phyloP scores from a whole-genome alignment of 805 yeast genomes.

The Metahyphopichia silvanorum region DNA sequence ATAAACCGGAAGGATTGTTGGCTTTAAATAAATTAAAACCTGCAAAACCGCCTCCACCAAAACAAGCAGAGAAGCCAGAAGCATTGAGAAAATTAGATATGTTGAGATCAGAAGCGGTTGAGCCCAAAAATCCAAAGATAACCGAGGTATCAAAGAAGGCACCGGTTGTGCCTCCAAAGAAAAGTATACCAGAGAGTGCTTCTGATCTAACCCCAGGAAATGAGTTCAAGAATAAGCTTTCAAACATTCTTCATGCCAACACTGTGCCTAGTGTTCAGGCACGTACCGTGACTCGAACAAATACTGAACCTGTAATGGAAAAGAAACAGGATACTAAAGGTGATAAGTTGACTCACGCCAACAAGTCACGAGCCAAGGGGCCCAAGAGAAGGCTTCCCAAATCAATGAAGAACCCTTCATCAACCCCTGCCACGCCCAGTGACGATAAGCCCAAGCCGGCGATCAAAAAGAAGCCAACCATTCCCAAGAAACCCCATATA shows the following conservation, averaged over 20 bases:
- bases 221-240: conserved; percentile 18
- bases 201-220: neutral
- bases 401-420: no score
- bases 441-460: no score
- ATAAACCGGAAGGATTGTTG: conserved; percentile 13
- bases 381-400: conserved; percentile 50
- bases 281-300: conserved; percentile 2
- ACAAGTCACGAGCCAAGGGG: conserved; percentile 47
- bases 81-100: conserved; percentile 16
- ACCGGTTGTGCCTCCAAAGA: neutral
- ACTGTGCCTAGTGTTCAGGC: conserved; percentile 17
- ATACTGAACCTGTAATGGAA: conserved; percentile 6
- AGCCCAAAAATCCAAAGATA: neutral
- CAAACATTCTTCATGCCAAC: conserved; percentile 25
- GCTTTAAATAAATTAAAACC: conserved; percentile 14
- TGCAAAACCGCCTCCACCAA: conserved; percentile 10
- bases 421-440: neutral
- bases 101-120: no score
- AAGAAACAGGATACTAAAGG: conserved; percentile 13
- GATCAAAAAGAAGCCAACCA: no score
- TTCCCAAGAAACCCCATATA: no score
- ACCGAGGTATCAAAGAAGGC: neutral
- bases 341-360: conserved; percentile 39
- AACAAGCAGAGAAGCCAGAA: conserved; percentile 18
- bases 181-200: neutral